These are phyloP conservation scores for Suillus ampliporus DNA, from an alignment of 768 basidiomycete species.

Conservation along the genomic window DNA sequence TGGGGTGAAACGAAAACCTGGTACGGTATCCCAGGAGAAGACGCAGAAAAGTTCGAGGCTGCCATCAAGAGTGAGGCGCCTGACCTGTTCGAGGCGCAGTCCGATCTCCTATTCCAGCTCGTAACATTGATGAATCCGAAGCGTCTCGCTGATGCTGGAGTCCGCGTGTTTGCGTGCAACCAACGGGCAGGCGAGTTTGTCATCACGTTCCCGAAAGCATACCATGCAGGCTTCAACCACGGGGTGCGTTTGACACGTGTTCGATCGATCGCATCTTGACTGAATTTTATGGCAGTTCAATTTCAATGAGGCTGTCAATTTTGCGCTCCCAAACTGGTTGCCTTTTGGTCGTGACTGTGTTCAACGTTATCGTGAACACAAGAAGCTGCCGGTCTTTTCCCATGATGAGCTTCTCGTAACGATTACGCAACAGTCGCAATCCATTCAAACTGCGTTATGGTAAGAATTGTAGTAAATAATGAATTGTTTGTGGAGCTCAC, in stretches of 20 bases:
- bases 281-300: slow-evolving; percentile 68
- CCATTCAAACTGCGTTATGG: slow-evolving; percentile 94
- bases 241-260: slow-evolving; percentile 66
- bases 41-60: slow-evolving; percentile 95
- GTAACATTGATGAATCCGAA: slow-evolving; percentile 98
- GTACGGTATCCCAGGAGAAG: slow-evolving; percentile 97
- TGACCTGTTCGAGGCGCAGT: slow-evolving; percentile 97
- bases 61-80: slow-evolving; percentile 96
- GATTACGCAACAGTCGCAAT: slow-evolving; percentile 94
- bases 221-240: slow-evolving; percentile 98
- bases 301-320: slow-evolving; percentile 99
- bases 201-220: slow-evolving; percentile 96
- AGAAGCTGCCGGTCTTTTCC: slow-evolving; percentile 96
- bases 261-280: slow-evolving; percentile 24
- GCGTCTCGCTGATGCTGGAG: slow-evolving; percentile 83
- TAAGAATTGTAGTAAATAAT: slow-evolving; percentile 43
- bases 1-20: slow-evolving; percentile 99
- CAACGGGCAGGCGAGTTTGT: slow-evolving; percentile 98
- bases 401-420: slow-evolving; percentile 97
- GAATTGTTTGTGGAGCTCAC: slow-evolving; percentile 25
- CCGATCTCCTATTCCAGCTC: slow-evolving; percentile 95
- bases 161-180: slow-evolving; percentile 92
- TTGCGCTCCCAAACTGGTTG: slow-evolving; percentile 96
- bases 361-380: slow-evolving; percentile 85
- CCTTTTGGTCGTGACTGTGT: slow-evolving; percentile 87